Evolutionary conservation across 768 basidiomycete genomes (phyloP), one percentile per base, ranked within the genome.

Genomic region (Pulveroboletus sp.): DNA sequence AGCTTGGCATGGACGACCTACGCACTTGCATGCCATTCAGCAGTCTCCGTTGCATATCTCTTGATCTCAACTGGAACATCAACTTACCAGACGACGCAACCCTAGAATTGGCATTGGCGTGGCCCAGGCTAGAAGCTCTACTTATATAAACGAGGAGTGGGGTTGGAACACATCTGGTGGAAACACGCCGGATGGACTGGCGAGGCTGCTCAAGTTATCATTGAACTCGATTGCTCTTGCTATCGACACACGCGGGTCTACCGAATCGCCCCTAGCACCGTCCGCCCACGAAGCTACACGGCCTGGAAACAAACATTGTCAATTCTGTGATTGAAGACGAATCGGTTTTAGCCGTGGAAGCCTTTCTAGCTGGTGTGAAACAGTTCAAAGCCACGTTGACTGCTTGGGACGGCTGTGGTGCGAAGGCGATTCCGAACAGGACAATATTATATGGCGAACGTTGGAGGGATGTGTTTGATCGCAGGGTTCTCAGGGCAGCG

Each of bases 101-200:
- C 12, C 7, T 49, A 3, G n/a, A 5, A 6, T 24, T 57, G 16
- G 55, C 7, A 1, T 40, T 42, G 12, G 35, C 43, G 19, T 58
- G 57, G 53, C 53, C 43, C 21, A 36, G 29, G 17, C 11, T 60
- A 6, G 35, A 55, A 19, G 2, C 8, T 3, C 17, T 53, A 3
- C 7, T 5, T 38, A 47, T n/a, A n/a, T 60, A 14, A 56, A 60
- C 25, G 16, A 20, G 17, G 24, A 40, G 0, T 50, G 35, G 47
- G 56, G 53, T 2, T 56, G 57, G 51, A 38, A 27, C 6, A 34
- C 19, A 5, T 4, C 27, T 7, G 34, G 43, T 2, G 49, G 47
- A 2, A 50, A 56, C 25, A 52, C 58, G 0, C 51, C 49, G 1
- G 19, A 19, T 17, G 50, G 53, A n/a, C 45, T 60, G 0, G 33